phyloP scores from a whole-genome alignment of 805 yeast species.

The Debaryomyces hansenii region DNA sequence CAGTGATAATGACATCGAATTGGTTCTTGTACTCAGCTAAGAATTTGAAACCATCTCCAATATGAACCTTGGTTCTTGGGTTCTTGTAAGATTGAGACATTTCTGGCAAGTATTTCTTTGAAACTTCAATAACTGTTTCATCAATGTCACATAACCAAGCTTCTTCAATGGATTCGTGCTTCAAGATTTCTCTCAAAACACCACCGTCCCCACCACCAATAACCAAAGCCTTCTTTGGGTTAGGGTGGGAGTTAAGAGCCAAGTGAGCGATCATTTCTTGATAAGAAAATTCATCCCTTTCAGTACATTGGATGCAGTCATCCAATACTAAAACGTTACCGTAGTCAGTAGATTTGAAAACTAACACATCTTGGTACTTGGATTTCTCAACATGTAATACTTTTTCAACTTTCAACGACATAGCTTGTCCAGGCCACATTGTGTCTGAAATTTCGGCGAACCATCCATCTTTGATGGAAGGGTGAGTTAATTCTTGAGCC shows the following conservation, averaged over 20 bases:
- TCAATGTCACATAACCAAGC: conserved; percentile 94
- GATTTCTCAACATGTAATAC: conserved; percentile 83
- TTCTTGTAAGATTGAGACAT: conserved; percentile 82
- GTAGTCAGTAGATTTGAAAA: conserved; percentile 88
- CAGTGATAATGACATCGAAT: conserved; percentile 94
- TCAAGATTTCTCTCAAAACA: conserved; percentile 90
- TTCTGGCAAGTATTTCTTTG: conserved; percentile 84
- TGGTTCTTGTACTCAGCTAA: conserved; percentile 78
- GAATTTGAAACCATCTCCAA: conserved; percentile 98
- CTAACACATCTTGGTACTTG: conserved; percentile 88
- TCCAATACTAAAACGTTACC: conserved; percentile 95
- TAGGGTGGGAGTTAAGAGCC: conserved; percentile 89
- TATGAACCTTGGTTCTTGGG: conserved; percentile 86
- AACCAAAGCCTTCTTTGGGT: conserved; percentile 90
- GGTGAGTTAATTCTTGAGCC: conserved; percentile 50
- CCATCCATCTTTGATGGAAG: conserved; percentile 84
- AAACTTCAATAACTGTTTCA: conserved; percentile 83
- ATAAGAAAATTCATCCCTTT: conserved; percentile 95
- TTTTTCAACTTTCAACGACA: conserved; percentile 85
- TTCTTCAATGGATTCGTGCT: conserved; percentile 82
- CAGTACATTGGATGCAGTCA: conserved; percentile 94
- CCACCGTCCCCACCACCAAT: conserved; percentile 99
- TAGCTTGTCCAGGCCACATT: conserved; percentile 99
- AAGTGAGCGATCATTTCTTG: conserved; percentile 98
- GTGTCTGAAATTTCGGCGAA: conserved; percentile 92